Conservation (phyloP, 148 eudicot species). For the Rhododendron henanense region DNA sequence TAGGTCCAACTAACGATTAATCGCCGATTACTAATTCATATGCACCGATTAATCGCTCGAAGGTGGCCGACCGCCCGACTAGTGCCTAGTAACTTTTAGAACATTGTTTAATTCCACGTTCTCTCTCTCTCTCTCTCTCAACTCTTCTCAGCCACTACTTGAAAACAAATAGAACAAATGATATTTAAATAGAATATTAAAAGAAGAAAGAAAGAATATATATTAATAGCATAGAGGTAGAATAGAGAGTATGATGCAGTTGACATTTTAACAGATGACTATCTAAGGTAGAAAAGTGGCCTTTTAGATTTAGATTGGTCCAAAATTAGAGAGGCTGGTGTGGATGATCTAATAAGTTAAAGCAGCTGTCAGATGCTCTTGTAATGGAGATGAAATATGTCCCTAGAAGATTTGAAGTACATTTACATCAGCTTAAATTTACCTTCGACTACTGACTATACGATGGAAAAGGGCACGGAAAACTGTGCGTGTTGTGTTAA, state of each 20-base stretch:
- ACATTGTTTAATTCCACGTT: no score
- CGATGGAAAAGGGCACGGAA: not conserved
- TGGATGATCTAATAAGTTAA: not conserved
- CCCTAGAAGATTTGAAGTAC: not conserved
- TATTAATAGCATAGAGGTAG: not conserved
- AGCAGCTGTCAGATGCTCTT: not conserved
- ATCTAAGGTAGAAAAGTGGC: not conserved
- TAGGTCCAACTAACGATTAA: no score
- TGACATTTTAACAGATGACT: not conserved
- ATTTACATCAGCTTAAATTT: not conserved
- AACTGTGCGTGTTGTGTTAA: not conserved
- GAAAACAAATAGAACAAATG: no score
- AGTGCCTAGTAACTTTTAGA: no score
- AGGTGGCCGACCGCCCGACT: no score
- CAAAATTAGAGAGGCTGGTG: not conserved
- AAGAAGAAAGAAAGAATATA: not conserved
- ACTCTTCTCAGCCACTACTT: no score
- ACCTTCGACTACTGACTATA: not conserved
- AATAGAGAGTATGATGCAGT: not conserved
- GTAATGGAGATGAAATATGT: not conserved
- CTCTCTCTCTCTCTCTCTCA: no score
- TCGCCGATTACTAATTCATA: no score
- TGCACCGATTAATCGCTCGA: no score
- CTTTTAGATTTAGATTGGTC: not conserved
- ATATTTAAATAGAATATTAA: no score